Percentiles rank a stretch among this genome's conserved stretches.
These are phyloP conservation scores for Oxyria digyna DNA, from an alignment of 148 eudicot species.

Conservation along the genomic window DNA sequence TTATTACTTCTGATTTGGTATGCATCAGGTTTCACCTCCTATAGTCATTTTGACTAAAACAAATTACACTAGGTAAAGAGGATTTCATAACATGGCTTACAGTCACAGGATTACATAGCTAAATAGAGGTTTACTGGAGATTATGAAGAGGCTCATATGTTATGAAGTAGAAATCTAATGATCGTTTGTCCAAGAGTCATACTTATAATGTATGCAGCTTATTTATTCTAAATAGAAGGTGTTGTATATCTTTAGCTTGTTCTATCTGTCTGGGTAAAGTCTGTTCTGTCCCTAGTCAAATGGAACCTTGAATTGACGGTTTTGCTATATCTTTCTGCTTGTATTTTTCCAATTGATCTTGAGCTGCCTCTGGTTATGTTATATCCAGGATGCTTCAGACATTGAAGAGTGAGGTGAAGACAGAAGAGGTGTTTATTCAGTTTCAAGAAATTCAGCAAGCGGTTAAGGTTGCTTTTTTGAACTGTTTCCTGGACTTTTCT, in stretches of 20 bases:
- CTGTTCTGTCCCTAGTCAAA: background rate
- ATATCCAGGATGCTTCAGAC: constrained; percentile 76
- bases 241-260: background rate
- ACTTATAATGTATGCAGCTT: background rate
- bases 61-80: background rate
- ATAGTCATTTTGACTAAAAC: background rate
- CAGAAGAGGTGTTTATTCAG: constrained; percentile 66
- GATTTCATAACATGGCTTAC: background rate
- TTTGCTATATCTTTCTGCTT: background rate
- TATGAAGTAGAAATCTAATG: background rate
- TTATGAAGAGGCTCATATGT: background rate
- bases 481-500: constrained; percentile 83
- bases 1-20: background rate
- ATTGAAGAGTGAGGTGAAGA: constrained; percentile 54
- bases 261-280: background rate
- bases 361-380: background rate
- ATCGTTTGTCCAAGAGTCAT: background rate
- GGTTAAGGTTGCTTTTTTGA: constrained; percentile 74
- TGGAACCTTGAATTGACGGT: background rate
- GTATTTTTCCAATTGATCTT: background rate
- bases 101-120: background rate
- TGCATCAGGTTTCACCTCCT: background rate
- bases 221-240: background rate
- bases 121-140: background rate
- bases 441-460: constrained; percentile 93